A percentile compares a stretch with the other conserved stretches of the same genome.
Evolutionary conservation across 1,139 yeast species (phyloP).

Genomic region (Geotrichum aggregatum): DNA sequence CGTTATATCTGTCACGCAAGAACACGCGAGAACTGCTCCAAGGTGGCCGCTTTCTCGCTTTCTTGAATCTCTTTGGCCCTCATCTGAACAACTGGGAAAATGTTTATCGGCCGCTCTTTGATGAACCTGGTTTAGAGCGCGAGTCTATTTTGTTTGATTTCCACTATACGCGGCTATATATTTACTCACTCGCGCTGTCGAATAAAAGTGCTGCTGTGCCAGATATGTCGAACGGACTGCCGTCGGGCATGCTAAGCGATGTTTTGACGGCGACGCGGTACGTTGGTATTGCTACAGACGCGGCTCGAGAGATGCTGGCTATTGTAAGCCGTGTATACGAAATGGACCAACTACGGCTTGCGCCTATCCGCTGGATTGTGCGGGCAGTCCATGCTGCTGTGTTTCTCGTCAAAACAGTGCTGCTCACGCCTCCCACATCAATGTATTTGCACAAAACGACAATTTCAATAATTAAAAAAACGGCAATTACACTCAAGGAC

Average conservation of each 20-base stretch:
- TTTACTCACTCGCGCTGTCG: slow-evolving; percentile 69
- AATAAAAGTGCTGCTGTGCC: slow-evolving; percentile 38
- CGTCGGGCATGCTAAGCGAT: slow-evolving; percentile 40
- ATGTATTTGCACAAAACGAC: slow-evolving; percentile 52
- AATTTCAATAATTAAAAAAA: slow-evolving; percentile 59
- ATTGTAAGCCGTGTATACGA: slow-evolving; percentile 67
- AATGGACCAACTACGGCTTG: slow-evolving; percentile 59
- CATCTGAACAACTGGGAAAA: slow-evolving; percentile 74
- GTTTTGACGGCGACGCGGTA: slow-evolving; percentile 69
- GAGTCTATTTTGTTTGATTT: slow-evolving; percentile 78
- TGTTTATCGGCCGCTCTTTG: slow-evolving; percentile 54
- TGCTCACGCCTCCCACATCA: slow-evolving; percentile 46
- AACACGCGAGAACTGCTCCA: slow-evolving; percentile 37
- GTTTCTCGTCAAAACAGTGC: slow-evolving; percentile 77
- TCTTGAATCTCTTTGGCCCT: slow-evolving; percentile 69
- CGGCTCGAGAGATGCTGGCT: slow-evolving; percentile 75
- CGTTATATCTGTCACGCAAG: slow-evolving; percentile 54
- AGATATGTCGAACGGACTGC: slow-evolving; percentile 7
- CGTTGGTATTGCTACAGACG: slow-evolving; percentile 74
- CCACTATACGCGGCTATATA: slow-evolving; percentile 76
- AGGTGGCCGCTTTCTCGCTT: slow-evolving; percentile 62
- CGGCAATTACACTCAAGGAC: slow-evolving; percentile 71
- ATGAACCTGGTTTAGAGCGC: slow-evolving; percentile 54
- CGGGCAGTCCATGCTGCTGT: slow-evolving; percentile 88
- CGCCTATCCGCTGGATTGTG: slow-evolving; percentile 90